These are phyloP conservation scores for Exobasidium cylindrosporum DNA, from an alignment of 1,284 basidiomycete species.

Conservation along the genomic window DNA sequence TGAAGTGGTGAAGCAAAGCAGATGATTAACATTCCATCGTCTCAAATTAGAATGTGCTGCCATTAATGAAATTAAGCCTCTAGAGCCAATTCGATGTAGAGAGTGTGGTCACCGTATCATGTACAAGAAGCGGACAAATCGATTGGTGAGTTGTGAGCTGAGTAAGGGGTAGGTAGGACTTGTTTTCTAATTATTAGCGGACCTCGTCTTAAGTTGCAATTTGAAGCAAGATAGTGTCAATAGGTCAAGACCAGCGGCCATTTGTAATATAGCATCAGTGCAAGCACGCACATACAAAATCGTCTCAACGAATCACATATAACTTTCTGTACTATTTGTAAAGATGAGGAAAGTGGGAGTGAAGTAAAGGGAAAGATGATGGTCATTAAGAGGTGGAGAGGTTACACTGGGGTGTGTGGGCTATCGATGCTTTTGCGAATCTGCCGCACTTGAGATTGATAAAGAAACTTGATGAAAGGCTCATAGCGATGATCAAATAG, in stretches of 20 bases:
- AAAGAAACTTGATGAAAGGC: neutral
- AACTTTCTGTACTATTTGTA: no score
- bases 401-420: neutral
- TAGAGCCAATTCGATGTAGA: conserved; percentile 91
- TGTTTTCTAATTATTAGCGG: neutral
- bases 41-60: conserved; percentile 76
- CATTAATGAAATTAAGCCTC: conserved; percentile 85
- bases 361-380: neutral
- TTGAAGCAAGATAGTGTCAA: conserved; percentile 32
- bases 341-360: no score
- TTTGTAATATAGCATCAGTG: no score
- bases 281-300: no score
- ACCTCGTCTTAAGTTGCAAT: conserved; percentile 23
- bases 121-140: conserved; percentile 95
- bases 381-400: neutral
- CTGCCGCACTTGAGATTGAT: no score
- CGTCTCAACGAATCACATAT: no score
- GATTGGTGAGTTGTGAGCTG: conserved; percentile 68
- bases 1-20: neutral
- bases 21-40: neutral
- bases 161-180: neutral
- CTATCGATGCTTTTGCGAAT: no score
- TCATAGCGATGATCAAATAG: neutral
- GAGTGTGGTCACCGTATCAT: conserved; percentile 98
- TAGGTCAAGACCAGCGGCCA: no score